Percentiles rank a stretch among this genome's conserved stretches.
Evolutionary conservation across 768 basidiomycete genomes (phyloP).

Genomic region (Trametes villosa): DNA sequence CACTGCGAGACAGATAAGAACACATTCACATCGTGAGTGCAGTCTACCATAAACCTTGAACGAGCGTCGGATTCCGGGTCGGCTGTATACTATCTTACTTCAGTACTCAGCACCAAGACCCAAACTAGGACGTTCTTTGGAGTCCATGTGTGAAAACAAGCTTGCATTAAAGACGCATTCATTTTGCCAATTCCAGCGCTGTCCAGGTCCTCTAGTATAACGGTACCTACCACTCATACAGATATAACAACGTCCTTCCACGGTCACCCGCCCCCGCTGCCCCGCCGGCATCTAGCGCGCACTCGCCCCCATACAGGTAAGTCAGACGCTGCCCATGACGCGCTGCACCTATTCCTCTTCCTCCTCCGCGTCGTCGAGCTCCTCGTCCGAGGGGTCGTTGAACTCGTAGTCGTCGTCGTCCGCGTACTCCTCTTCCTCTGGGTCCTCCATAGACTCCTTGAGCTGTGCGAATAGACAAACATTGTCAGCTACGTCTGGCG

Average conservation of each 20-base stretch:
- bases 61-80: too few species aligned
- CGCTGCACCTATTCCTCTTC: slow-evolving; percentile 10
- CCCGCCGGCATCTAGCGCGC: not conserved
- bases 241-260: not conserved
- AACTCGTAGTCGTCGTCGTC: slow-evolving; percentile 30
- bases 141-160: not conserved
- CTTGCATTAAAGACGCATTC: not conserved
- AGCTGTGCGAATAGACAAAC: slow-evolving; percentile 47
- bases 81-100: too few species aligned
- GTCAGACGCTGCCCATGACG: not conserved
- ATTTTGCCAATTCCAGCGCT: slow-evolving; percentile 10
- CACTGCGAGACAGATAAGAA: too few species aligned
- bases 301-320: too few species aligned
- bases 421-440: slow-evolving; percentile 48
- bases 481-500: not conserved
- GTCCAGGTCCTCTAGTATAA: slow-evolving; percentile 17
- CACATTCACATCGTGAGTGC: too few species aligned
- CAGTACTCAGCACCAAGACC: too few species aligned
- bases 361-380: slow-evolving; percentile 14
- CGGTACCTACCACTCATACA: slow-evolving; percentile 9
- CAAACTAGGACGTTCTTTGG: not conserved
- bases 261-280: not conserved
- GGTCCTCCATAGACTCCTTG: slow-evolving; percentile 83
- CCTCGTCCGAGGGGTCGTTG: slow-evolving; percentile 17
- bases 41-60: too few species aligned